Base-by-base conservation (phyloP, 345 rosid species). In the Arabidopsis arenosa region DNA sequence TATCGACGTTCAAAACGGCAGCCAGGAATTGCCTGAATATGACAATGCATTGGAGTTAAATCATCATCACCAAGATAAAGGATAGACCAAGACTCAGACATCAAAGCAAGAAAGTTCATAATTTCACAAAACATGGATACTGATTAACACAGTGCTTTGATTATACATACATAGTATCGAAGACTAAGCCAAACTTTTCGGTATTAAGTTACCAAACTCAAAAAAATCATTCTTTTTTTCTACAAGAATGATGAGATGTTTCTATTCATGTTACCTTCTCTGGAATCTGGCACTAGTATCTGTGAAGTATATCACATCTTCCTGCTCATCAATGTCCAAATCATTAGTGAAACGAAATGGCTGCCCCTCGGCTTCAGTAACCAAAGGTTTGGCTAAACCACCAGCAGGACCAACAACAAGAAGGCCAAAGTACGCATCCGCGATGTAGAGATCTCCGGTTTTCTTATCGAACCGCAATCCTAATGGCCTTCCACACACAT, bases 361-460 rank as follows among this genome's bases (percentile, higher is more conserved):
- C 39, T 79, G 66, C 8, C 88, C 90, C n/a, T 87, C 91, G 10
- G 84, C 91, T 76, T 86, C 86, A 14, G 84, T 76, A 52, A 80
- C 86, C 60, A 90, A 43, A 2, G 70, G 83, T 47, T 21, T 75
- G 9, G 97, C 93, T 69, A 84, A 70, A 17, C 97, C 96, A 57
- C 92, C 96, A 8, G 59, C 51, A 30, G 93, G 86, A 36, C 96
- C 96, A 33, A 87, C 93, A 2, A 85, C 81, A 36, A 75, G 78
- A 39, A 92, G 75, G 48, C 97, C 96, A 23, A 84, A 84, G 79
- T 89, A 92, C 0, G 95, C 95, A 81, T 92, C 97, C 0, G 93
- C 93, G 7, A 88, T 88, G 66, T 90, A 92, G 6, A 92, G 87
- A 63, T 88, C 90, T 63, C 97, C 90, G 2, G 84, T 86, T 82